A percentile compares a stretch with the other conserved stretches of the same genome.
Conservation (phyloP, 345 rosid genomes). For the Dipteronia dyeriana region DNA sequence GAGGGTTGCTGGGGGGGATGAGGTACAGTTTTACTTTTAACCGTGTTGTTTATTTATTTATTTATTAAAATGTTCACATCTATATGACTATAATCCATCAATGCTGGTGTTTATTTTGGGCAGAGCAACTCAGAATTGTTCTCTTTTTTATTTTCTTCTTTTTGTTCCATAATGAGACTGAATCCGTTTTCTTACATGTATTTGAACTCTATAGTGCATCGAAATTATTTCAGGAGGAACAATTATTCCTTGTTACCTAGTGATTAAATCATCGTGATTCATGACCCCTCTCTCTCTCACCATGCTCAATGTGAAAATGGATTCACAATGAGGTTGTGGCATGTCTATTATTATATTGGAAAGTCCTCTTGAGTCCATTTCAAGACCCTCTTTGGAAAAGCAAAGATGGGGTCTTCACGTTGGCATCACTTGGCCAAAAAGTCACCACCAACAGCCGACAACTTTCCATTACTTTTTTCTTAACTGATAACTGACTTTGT, state of each 20-base stretch:
- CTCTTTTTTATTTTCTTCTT: not conserved
- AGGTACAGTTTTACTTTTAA: slow-evolving; percentile 20
- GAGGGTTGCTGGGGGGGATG: not conserved
- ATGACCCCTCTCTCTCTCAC: not conserved
- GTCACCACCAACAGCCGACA: slow-evolving; percentile 10
- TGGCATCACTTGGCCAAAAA: slow-evolving; percentile 15
- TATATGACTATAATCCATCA: not conserved
- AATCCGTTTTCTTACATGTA: not conserved
- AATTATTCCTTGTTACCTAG: not conserved
- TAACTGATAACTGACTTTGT: slow-evolving; percentile 1
- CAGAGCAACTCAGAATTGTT: not conserved
- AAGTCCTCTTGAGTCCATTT: not conserved
- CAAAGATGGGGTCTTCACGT: not conserved
- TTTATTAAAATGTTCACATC: slow-evolving; percentile 9
- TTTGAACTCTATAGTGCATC: not conserved
- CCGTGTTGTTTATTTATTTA: not conserved
- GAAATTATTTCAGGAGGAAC: too few relatives aligned
- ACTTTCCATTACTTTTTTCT: not conserved
- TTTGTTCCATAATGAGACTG: not conserved
- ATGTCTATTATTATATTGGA: not conserved
- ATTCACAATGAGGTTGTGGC: not conserved
- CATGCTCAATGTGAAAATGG: slow-evolving; percentile 1
- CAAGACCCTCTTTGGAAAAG: not conserved
- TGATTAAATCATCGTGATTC: not conserved
- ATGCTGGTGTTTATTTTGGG: not conserved